Evolutionary conservation across 1,139 yeast genomes (phyloP), one percentile per base, ranked within the genome.

Genomic region (Geotrichum bryndzae): DNA sequence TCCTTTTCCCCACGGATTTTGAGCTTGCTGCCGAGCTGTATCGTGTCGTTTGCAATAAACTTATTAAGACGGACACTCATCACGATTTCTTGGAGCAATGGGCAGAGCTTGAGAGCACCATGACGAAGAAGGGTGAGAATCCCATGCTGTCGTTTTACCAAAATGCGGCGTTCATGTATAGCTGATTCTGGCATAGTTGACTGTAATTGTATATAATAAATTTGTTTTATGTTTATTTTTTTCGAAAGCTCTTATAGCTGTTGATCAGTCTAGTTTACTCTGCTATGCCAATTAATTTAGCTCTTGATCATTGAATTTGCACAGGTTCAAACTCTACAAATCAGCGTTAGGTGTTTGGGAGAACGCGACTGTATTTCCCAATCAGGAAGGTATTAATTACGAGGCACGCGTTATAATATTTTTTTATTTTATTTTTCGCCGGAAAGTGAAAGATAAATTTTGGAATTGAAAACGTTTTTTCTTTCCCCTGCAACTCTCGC

Each of bases 1-100:
- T 90, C 58, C 84, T 89, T 86, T 90, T 90, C 70, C 90, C 96
- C 6, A 90, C 96, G 0, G 88, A 90, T 69, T 90, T 90, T 72
- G 77, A 77, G 8, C 74, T 84, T 18, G 84, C 87, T 3, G 79
- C 84, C 55, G 86, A 84, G 61, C 65, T 90, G 65, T 90, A 90
- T 70, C 77, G 78, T 35, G 83, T 82, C 65, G 83, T 88, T 7
- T 83, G 87, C 15, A 91, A 90, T 0, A 87, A 84, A 67, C 73
- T 80, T 1, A 80, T 87, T 11, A 75, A 76, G 61, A 82, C 84
- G 0, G 79, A 82, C 55, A 74, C 84, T 51, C 96, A 90, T 73
- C 75, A 79, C 10, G 88, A 84, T 13, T 90, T 88, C 66, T 73
- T 90, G 68, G 80, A 78, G 62, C 80, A 80, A 59, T 89, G 96